Evolutionary conservation across 257 asterid genomes (phyloP).

Genomic region (Solanum pennellii): DNA sequence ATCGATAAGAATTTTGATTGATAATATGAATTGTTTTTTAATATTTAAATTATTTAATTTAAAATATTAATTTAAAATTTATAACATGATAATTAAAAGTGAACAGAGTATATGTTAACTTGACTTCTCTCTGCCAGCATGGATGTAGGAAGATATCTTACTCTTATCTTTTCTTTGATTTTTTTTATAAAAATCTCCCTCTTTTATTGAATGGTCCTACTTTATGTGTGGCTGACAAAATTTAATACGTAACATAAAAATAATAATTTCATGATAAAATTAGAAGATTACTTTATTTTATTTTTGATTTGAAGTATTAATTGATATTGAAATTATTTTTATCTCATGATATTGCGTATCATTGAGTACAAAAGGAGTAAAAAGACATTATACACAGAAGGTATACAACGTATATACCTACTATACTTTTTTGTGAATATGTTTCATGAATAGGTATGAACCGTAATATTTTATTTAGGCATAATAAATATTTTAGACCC

Average conservation of each 20-base stretch:
- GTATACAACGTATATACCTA: background rate
- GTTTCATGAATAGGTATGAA: background rate
- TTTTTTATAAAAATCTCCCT: background rate
- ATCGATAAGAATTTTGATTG: too few species aligned
- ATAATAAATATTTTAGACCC: too few species aligned
- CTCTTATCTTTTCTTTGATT: background rate
- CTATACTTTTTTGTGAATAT: too few species aligned
- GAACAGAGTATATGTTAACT: too few species aligned
- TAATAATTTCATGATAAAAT: background rate
- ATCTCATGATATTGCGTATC: accelerated
- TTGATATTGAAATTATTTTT: too few species aligned
- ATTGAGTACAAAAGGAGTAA: background rate
- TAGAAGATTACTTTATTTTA: background rate
- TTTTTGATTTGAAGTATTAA: background rate
- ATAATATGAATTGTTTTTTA: too few species aligned
- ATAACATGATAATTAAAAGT: too few species aligned
- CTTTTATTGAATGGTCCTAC: background rate
- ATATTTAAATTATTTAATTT: too few species aligned
- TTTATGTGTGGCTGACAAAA: background rate
- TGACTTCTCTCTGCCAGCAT: background rate
- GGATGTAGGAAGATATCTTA: background rate
- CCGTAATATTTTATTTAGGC: too few species aligned
- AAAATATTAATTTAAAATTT: too few species aligned
- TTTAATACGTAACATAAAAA: background rate
- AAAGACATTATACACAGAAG: background rate